Evolutionary conservation across 2,329 filamentous ascomycete species (phyloP).

Genomic region (Penicillium polonicum): DNA sequence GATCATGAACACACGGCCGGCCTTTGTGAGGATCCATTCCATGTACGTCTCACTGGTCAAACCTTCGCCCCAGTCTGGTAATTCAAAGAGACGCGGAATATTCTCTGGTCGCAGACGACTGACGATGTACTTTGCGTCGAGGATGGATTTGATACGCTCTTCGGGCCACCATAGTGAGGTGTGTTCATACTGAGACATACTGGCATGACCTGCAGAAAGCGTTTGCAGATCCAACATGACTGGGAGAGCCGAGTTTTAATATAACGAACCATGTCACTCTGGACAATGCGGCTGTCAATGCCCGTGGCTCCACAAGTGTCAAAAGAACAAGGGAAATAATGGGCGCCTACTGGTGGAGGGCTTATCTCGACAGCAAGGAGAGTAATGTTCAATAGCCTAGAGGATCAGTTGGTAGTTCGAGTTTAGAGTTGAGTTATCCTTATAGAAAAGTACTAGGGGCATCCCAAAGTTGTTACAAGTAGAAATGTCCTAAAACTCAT

Average conservation of each 20-base stretch:
- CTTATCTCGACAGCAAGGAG: slow-evolving; percentile 7
- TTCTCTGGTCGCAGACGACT: slow-evolving; percentile 36
- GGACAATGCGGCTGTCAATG: not conserved
- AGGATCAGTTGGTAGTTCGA: not conserved
- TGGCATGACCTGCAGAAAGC: not conserved
- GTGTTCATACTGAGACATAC: slow-evolving; percentile 18
- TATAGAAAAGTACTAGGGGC: not conserved
- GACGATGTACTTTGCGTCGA: slow-evolving; percentile 44
- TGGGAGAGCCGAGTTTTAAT: not conserved
- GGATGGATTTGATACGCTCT: slow-evolving; percentile 44
- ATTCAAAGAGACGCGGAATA: slow-evolving; percentile 39
- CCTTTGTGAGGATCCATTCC: slow-evolving; percentile 62
- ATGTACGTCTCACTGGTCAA: slow-evolving; percentile 55
- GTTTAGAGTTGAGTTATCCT: not conserved
- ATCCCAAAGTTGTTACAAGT: not conserved
- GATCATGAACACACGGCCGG: slow-evolving; percentile 59
- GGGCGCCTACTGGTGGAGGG: not conserved
- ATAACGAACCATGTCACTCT: not conserved
- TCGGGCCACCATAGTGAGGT: slow-evolving; percentile 49
- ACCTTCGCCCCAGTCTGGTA: slow-evolving; percentile 45
- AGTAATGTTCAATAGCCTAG: not conserved
- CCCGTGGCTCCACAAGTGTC: not conserved
- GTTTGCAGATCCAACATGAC: not conserved
- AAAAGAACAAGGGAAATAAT: not conserved
- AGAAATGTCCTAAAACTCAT: not conserved